A percentile compares a stretch with the other conserved stretches of the same genome.
phyloP scores from a whole-genome alignment of 2,329 filamentous ascomycete species.

The Dothistroma septosporum region DNA sequence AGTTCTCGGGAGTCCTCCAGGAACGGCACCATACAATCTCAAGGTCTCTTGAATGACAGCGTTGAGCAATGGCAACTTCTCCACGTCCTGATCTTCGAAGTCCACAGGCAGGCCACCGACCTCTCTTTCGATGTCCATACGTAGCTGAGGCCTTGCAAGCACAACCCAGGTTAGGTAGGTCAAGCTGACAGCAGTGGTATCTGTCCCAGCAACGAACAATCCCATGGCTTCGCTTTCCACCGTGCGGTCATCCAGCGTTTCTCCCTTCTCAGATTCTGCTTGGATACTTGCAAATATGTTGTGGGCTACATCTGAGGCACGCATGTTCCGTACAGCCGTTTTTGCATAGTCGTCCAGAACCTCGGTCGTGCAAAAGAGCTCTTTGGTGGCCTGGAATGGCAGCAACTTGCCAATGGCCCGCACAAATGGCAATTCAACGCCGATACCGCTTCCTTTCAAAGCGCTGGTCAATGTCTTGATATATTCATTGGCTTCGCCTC shows the following conservation, averaged over 20 bases:
- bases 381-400: conserved; percentile 20
- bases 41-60: conserved; percentile 32
- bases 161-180: conserved; percentile 33
- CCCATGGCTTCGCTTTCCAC: conserved; percentile 28
- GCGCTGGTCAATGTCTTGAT: conserved; percentile 31
- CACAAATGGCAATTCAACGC: conserved; percentile 33
- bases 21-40: conserved; percentile 33
- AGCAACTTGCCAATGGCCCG: conserved; percentile 23
- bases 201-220: conserved; percentile 33
- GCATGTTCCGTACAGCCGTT: conserved; percentile 27
- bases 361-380: conserved; percentile 24
- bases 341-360: conserved; percentile 24
- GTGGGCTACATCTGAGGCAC: conserved; percentile 12
- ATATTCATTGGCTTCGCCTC: conserved; percentile 32
- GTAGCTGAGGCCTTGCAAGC: conserved; percentile 22
- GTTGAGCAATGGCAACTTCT: conserved; percentile 24
- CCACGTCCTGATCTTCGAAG: conserved; percentile 24
- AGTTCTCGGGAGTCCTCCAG: conserved; percentile 28
- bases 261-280: conserved; percentile 27
- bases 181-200: conserved; percentile 32
- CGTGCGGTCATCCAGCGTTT: conserved; percentile 27
- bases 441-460: conserved; percentile 32
- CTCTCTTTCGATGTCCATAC: conserved; percentile 25
- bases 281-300: conserved; percentile 30
- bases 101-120: conserved; percentile 18